Evolutionary conservation across 257 asterid species (phyloP), one percentile per base, ranked within the genome.

Genomic region (Solanum habrochaites): DNA sequence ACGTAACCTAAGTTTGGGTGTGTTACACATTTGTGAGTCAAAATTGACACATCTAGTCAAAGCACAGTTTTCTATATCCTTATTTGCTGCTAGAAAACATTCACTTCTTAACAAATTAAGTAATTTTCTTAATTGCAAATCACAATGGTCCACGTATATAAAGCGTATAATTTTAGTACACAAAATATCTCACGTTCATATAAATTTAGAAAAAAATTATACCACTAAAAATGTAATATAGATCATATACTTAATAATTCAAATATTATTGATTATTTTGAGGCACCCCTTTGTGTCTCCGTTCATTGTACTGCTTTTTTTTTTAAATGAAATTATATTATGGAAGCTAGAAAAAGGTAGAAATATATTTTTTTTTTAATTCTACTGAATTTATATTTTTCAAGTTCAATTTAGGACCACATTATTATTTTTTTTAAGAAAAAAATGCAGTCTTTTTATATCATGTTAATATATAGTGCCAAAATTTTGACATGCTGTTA

Each of bases 141-240:
- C 18, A 4, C 62, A 52, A 52, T 52, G 62, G 11, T 52, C 4
- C n/a, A 15, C 60, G 60, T 52, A 16, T 52, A 9, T 52, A 0
- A 16, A 52, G 7, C 0, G 0, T 2, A 56, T 18, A 7, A 18
- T 18, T 7, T 10, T 18, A 11, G 1, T n/a, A 2, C 18, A 13
- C 4, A 25, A 27, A 27, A 0, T 27, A 66, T 66, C 9, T 66
- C 37, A 31, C 16, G 0, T 67, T 67, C 5, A 66, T 66, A 8
- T 3, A 29, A 67, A 2, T 27, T 27, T 3, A 0, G 1, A 6
- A 15, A 1, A 67, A 13, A 6, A 7, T 13, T 8, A 8, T 15
- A 67, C 0, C 5, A 1, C 11, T 6, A 67, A 0, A 67, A 29
- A 3, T 14, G 0, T 67, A 2, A 29, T 67, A 1, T 13, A 27